Conservation (phyloP, 2,329 filamentous ascomycete genomes). For the Colletotrichum siamense region DNA sequence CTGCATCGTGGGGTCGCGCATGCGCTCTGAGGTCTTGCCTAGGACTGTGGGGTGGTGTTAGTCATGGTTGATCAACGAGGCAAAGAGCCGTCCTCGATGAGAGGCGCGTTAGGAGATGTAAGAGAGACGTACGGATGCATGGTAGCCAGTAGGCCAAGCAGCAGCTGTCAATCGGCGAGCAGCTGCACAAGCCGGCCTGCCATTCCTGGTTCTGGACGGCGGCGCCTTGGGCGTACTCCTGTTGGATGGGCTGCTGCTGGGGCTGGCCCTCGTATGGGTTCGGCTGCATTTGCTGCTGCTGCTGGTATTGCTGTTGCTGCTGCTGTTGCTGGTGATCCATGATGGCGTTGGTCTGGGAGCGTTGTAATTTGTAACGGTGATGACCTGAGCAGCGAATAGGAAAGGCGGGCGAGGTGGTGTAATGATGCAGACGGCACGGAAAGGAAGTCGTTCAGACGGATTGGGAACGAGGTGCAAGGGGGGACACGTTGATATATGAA, state of each 20-base stretch:
- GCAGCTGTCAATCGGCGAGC: conserved; percentile 44
- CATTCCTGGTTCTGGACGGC: conserved; percentile 35
- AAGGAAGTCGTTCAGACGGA: not conserved
- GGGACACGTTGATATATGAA: conserved; percentile 2
- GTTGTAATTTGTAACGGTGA: not conserved
- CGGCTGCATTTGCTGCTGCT: conserved; percentile 9
- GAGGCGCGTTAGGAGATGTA: not conserved
- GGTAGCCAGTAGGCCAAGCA: conserved; percentile 44
- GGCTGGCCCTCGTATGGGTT: not conserved
- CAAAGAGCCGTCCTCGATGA: too few relatives aligned
- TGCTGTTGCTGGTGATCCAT: conserved; percentile 6
- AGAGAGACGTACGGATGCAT: conserved; percentile 44
- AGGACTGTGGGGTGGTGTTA: conserved; percentile 35
- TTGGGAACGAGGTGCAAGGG: not conserved
- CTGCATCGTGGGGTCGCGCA: conserved; percentile 47
- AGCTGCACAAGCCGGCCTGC: conserved; percentile 43
- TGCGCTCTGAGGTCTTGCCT: conserved; percentile 48
- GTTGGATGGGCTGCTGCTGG: conserved; percentile 18
- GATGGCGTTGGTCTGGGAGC: not conserved
- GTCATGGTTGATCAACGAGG: not conserved
- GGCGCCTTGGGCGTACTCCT: conserved; percentile 17
- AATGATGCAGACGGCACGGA: not conserved
- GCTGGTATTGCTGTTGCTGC: not conserved
- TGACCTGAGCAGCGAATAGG: not conserved
- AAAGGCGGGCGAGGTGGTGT: not conserved